These are phyloP conservation scores for Aphanocladium album DNA, from an alignment of 2,329 filamentous ascomycete species.

Conservation along the genomic window DNA sequence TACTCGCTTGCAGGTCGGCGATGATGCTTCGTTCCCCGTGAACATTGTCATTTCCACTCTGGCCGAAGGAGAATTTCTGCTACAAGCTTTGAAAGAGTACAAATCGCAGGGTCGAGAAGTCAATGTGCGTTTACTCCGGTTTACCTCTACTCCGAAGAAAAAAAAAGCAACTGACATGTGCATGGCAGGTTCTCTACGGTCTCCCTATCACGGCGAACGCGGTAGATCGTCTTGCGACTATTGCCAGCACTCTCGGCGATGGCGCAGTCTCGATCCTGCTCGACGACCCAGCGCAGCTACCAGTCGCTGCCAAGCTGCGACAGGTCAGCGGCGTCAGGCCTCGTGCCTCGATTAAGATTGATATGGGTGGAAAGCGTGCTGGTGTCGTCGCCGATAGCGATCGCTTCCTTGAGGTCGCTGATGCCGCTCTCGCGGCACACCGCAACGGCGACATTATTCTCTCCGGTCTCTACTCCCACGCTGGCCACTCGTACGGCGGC, in stretches of 20 bases:
- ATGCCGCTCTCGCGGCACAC: conserved; percentile 28
- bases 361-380: conserved; percentile 67
- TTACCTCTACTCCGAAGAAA: background rate
- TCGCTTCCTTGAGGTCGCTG: conserved; percentile 44
- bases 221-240: conserved; percentile 51
- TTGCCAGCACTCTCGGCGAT: conserved; percentile 53
- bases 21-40: conserved; percentile 38
- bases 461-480: conserved; percentile 67
- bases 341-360: conserved; percentile 66
- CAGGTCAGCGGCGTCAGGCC: conserved; percentile 41
- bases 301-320: conserved; percentile 38
- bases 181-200: conserved; percentile 59
- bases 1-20: conserved; percentile 64
- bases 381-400: conserved; percentile 50
- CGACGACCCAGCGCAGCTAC: conserved; percentile 61
- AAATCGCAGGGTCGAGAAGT: conserved; percentile 47
- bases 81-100: conserved; percentile 56
- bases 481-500: conserved; percentile 62
- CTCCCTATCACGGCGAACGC: conserved; percentile 61
- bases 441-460: conserved; percentile 35
- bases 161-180: background rate
- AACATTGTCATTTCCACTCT: conserved; percentile 70
- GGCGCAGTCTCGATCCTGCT: conserved; percentile 59
- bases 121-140: conserved; percentile 44
- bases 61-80: conserved; percentile 64